Percentiles rank a stretch among this genome's conserved stretches.
phyloP scores from a whole-genome alignment of 805 yeast species.

The Isabelozyma pseudorhagii region DNA sequence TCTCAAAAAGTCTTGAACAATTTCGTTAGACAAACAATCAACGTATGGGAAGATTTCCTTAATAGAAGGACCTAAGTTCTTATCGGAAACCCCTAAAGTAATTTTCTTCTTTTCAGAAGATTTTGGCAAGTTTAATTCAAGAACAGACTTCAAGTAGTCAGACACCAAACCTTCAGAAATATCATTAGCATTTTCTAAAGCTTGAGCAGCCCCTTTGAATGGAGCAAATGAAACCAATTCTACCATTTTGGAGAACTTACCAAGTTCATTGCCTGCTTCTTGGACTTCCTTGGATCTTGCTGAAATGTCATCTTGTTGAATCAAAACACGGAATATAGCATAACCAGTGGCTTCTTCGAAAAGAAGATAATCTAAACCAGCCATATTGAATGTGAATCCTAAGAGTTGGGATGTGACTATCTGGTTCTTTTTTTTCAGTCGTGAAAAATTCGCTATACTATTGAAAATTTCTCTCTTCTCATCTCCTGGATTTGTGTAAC shows the following conservation, averaged over 20 bases:
- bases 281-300: constrained; percentile 92
- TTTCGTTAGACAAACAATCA: constrained; percentile 87
- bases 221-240: constrained; percentile 96
- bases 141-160: constrained; percentile 83
- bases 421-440: neutral
- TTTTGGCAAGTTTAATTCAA: constrained; percentile 90
- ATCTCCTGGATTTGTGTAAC: neutral
- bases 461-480: constrained; percentile 1
- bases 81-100: constrained; percentile 86
- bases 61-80: constrained; percentile 92
- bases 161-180: constrained; percentile 95
- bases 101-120: constrained; percentile 65
- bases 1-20: constrained; percentile 91
- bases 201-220: constrained; percentile 99
- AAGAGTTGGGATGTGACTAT: neutral
- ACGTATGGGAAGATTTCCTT: constrained; percentile 86
- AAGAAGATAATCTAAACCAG: constrained; percentile 82
- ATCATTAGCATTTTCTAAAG: constrained; percentile 96
- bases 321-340: constrained; percentile 89
- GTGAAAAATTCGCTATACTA: neutral
- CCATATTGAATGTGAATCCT: constrained; percentile 35
- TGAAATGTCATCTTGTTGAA: constrained; percentile 93
- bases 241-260: constrained; percentile 84
- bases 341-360: constrained; percentile 99
- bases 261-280: constrained; percentile 80